Conservation (phyloP, 192 early-diverging fungal species). For the Coemansia sp. region DNA sequence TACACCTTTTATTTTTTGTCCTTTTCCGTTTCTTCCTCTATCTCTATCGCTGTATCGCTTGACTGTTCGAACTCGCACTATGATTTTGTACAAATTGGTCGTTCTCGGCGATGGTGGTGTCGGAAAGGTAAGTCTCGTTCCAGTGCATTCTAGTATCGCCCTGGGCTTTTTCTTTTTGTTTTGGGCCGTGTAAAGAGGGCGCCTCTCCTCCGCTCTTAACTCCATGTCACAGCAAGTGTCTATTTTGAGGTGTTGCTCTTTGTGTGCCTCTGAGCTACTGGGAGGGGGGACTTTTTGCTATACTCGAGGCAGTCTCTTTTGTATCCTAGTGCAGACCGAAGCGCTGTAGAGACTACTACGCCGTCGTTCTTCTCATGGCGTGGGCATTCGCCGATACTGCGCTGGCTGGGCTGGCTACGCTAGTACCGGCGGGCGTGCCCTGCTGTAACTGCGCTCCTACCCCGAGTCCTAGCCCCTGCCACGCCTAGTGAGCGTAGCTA, state of each 20-base stretch:
- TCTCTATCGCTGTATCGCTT: slow-evolving; percentile 2
- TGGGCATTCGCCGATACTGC: slow-evolving; percentile 15
- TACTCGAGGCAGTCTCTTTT: background rate
- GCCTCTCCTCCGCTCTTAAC: background rate
- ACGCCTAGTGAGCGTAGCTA: background rate
- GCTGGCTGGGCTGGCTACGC: background rate
- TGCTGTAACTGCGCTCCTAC: background rate
- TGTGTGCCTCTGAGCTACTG: background rate
- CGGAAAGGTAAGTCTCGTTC: slow-evolving; percentile 71
- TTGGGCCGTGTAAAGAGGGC: background rate
- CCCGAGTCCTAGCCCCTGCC: background rate
- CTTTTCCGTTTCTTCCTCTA: slow-evolving; percentile 7
- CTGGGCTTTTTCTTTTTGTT: background rate
- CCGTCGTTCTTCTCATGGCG: background rate
- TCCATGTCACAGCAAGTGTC: background rate
- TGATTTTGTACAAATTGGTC: slow-evolving; percentile 96
- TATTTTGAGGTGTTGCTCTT: background rate
- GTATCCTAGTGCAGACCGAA: too few species aligned
- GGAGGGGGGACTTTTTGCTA: background rate
- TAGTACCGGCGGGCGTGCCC: background rate
- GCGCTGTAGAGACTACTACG: background rate
- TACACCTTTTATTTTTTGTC: slow-evolving; percentile 6
- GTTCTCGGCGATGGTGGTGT: slow-evolving; percentile 93
- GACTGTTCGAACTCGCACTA: slow-evolving; percentile 21
- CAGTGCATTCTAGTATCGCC: background rate